phyloP scores from a whole-genome alignment of 2,329 filamentous ascomycete species.

The Cyclaneusma minus region DNA sequence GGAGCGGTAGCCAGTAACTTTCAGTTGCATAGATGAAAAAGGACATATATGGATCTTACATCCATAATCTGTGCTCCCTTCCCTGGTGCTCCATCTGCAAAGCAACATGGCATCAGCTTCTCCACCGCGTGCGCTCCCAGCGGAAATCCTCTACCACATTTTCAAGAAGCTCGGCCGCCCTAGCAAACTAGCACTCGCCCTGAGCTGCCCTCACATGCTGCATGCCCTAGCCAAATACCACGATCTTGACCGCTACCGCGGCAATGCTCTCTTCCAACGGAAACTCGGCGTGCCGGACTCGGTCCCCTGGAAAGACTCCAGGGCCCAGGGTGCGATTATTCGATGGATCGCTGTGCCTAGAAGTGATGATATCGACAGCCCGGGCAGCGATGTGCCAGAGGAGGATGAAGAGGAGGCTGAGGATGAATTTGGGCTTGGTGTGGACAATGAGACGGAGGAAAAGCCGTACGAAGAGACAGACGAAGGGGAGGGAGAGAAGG shows the following conservation, averaged over 20 bases:
- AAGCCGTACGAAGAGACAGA: conserved; percentile 1
- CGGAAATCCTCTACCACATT: background rate
- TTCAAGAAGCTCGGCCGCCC: conserved; percentile 1
- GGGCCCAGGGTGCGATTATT: conserved; percentile 2
- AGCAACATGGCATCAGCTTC: conserved; percentile 8
- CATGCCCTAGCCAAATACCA: conserved; percentile 1
- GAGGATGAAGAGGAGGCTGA: background rate
- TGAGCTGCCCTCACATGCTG: background rate
- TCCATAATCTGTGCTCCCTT: too few species aligned
- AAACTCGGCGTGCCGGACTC: background rate
- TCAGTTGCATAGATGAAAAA: too few species aligned
- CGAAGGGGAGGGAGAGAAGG: background rate
- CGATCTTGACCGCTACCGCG: conserved; percentile 1
- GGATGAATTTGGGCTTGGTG: background rate
- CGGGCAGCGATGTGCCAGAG: background rate
- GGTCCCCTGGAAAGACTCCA: background rate
- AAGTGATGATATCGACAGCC: conserved; percentile 1
- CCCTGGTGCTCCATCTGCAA: conserved; percentile 4
- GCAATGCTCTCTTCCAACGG: background rate
- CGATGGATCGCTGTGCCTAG: background rate
- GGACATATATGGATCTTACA: too few species aligned
- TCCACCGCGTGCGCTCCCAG: too few species aligned
- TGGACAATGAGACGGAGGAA: background rate
- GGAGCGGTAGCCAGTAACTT: too few species aligned
- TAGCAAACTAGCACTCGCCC: conserved; percentile 1